These are phyloP conservation scores for Paxillus involutus DNA, from an alignment of 768 basidiomycete genomes.

Conservation along the genomic window DNA sequence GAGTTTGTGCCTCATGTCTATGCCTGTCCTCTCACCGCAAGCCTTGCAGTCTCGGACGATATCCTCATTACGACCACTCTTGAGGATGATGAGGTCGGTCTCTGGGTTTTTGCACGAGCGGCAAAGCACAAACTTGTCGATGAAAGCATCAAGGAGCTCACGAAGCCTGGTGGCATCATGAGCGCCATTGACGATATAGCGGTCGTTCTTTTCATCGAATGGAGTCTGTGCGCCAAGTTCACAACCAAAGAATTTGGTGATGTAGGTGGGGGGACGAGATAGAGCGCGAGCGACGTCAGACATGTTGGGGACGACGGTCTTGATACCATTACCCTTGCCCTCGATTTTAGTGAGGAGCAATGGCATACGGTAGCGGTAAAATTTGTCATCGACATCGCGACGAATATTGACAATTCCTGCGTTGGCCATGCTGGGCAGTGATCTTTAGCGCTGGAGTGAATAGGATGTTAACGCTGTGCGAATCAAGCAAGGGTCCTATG, in stretches of 20 bases:
- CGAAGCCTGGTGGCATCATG: conserved; percentile 90
- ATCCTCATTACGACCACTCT: conserved; percentile 74
- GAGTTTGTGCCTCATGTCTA: conserved; percentile 97
- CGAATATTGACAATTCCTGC: conserved; percentile 87
- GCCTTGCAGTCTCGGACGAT: conserved; percentile 98
- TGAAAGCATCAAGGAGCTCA: conserved; percentile 94
- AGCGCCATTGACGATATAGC: conserved; percentile 98
- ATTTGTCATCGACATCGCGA: conserved; percentile 95
- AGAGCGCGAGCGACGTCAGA: conserved; percentile 95
- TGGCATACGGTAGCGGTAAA: conserved; percentile 98
- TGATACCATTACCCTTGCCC: conserved; percentile 99
- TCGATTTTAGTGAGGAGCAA: conserved; percentile 93
- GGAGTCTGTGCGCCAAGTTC: conserved; percentile 98
- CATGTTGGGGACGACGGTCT: conserved; percentile 99
- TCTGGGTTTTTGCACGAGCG: conserved; percentile 99
- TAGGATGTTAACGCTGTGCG: not conserved
- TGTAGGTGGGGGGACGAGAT: conserved; percentile 91
- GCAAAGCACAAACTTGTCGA: conserved; percentile 98
- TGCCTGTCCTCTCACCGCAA: conserved; percentile 86
- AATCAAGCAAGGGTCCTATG: not conserved
- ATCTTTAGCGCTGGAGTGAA: conserved; percentile 54
- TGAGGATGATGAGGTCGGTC: conserved; percentile 91
- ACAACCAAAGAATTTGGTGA: conserved; percentile 99
- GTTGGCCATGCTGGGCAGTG: conserved; percentile 75
- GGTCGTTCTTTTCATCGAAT: conserved; percentile 93